Evolutionary conservation across 257 asterid species (phyloP).

Genomic region (Anisodus acutangulus): DNA sequence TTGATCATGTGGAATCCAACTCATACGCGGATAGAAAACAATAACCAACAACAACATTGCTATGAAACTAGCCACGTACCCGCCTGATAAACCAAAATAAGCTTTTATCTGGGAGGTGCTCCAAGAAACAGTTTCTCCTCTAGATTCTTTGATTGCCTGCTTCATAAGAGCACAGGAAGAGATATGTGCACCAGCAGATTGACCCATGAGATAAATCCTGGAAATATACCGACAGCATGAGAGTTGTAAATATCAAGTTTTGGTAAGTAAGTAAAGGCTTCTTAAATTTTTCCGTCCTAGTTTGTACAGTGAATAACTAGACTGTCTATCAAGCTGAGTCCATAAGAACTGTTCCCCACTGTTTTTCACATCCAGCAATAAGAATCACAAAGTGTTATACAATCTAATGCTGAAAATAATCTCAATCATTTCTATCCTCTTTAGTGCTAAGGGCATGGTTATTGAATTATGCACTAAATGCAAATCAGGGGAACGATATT

Average conservation of each 20-base stretch:
- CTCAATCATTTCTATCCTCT: not conserved
- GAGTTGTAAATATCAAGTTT: not conserved
- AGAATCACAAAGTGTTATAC: not conserved
- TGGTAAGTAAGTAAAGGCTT: not conserved
- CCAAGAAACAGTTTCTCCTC: slow-evolving; percentile 78
- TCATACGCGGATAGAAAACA: not conserved
- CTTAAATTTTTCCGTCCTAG: not conserved
- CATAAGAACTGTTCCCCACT: no score
- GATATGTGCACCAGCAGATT: slow-evolving; percentile 99
- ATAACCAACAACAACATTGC: not conserved
- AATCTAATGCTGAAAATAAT: slow-evolving; percentile 17
- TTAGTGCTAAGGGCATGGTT: not conserved
- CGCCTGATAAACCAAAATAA: slow-evolving; percentile 98
- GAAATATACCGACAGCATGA: not conserved
- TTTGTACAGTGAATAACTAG: not conserved
- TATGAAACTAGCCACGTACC: slow-evolving; percentile 53
- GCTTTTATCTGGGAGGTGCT: slow-evolving; percentile 82
- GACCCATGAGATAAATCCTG: slow-evolving; percentile 96
- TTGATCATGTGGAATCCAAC: not conserved
- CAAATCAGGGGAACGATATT: not conserved
- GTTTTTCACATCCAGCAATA: not conserved
- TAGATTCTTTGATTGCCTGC: slow-evolving; percentile 85
- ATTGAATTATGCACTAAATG: not conserved
- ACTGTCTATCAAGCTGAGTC: not conserved
- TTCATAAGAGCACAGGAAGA: slow-evolving; percentile 84